Conservation (phyloP, 2,329 filamentous ascomycete genomes). For the Lasiodiplodia gonubiensis region DNA sequence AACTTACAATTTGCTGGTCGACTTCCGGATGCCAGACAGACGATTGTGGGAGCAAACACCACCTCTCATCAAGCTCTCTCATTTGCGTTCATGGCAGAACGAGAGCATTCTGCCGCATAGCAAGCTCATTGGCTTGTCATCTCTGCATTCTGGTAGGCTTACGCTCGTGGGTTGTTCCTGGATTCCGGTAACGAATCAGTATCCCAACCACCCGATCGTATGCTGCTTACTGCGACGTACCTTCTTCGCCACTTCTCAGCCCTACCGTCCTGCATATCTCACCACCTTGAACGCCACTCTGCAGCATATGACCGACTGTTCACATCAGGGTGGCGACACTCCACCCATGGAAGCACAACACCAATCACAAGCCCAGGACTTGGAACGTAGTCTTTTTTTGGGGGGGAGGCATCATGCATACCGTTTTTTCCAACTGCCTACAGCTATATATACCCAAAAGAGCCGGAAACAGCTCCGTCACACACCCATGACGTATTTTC, state of each 20-base stretch:
- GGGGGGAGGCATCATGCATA: slow-evolving; percentile 7
- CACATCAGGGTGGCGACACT: not conserved
- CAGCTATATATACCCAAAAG: slow-evolving; percentile 19
- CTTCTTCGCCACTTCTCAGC: slow-evolving; percentile 8
- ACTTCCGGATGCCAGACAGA: not conserved
- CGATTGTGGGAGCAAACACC: not conserved
- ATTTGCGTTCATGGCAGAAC: not conserved
- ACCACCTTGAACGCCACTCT: not conserved
- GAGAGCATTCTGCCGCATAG: not conserved
- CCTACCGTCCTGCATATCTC: not conserved
- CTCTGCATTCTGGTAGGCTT: not conserved
- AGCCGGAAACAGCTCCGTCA: not conserved
- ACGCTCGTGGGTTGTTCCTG: not conserved
- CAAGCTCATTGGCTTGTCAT: not conserved
- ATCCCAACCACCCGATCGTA: not conserved
- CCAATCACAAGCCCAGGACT: not conserved
- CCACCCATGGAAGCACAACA: too few relatives aligned
- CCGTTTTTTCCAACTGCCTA: slow-evolving; percentile 16
- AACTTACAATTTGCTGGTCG: not conserved
- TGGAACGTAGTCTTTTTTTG: not conserved
- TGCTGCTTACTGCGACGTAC: slow-evolving; percentile 16
- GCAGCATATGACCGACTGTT: not conserved
- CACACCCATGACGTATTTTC: slow-evolving; percentile 14
- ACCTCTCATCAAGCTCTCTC: not conserved
- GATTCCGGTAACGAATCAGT: slow-evolving; percentile 19